Conservation (phyloP, 1,284 basidiomycete species). For the Clitocybe nebularis region DNA sequence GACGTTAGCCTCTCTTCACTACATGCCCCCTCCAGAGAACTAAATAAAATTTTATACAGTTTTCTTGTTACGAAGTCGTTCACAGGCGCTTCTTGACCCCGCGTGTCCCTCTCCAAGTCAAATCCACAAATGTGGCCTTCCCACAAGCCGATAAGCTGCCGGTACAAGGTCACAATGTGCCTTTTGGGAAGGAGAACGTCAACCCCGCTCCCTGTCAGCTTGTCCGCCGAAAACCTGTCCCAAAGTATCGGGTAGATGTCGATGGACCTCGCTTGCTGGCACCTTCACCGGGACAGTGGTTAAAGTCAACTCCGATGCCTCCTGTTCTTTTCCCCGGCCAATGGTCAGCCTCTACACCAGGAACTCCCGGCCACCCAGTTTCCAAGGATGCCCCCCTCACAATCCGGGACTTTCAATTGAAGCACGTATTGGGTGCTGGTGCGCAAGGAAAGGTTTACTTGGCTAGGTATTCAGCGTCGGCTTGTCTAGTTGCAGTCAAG, state of each 20-base stretch:
- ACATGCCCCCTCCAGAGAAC: neutral
- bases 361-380: neutral
- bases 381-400: too few relatives aligned
- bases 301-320: neutral
- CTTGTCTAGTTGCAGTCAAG: conserved; percentile 18
- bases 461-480: conserved; percentile 6
- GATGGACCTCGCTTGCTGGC: neutral
- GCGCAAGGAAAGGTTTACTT: conserved; percentile 22
- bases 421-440: conserved; percentile 16
- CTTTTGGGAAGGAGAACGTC: neutral
- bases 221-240: neutral
- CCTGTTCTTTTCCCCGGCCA: neutral
- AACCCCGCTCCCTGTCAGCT: neutral
- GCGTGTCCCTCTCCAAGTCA: neutral
- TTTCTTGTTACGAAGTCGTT: neutral
- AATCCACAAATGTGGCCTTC: neutral
- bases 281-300: neutral
- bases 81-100: neutral
- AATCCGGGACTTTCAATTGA: conserved; percentile 12
- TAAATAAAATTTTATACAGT: neutral
- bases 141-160: neutral
- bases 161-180: neutral
- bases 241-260: neutral
- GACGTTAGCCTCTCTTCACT: neutral
- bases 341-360: neutral